Conservation (phyloP, 2,329 filamentous ascomycete genomes). For the Neonectria ditissima region DNA sequence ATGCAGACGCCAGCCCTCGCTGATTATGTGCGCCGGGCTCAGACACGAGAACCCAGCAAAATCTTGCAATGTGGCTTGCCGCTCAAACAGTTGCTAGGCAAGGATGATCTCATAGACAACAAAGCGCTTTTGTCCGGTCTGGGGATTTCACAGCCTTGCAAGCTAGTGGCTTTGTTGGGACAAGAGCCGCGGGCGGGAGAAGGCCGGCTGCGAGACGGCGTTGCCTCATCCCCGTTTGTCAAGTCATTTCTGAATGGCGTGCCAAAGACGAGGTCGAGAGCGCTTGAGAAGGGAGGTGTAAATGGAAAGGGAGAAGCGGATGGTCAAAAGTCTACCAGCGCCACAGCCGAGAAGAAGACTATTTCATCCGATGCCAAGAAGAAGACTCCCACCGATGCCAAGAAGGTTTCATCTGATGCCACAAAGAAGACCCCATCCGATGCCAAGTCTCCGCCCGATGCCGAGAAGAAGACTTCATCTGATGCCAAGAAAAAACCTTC, state of each 20-base stretch:
- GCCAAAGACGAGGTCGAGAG: background rate
- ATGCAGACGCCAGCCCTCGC: slow-evolving; percentile 4
- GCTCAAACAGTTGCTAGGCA: slow-evolving; percentile 1
- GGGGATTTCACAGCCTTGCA: background rate
- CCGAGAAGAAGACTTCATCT: background rate
- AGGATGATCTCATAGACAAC: background rate
- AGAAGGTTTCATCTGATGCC: too few relatives aligned
- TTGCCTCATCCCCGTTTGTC: background rate
- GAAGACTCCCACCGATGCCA: background rate
- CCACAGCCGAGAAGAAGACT: background rate
- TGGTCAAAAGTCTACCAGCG: background rate
- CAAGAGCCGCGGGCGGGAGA: background rate
- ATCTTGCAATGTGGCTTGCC: background rate
- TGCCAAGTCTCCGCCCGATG: too few relatives aligned
- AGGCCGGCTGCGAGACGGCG: background rate
- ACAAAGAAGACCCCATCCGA: background rate
- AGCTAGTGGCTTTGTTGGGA: background rate
- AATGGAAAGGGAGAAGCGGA: background rate
- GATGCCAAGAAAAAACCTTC: background rate
- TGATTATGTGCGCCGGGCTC: slow-evolving; percentile 5
- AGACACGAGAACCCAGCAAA: background rate
- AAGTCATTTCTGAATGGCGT: background rate
- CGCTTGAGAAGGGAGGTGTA: background rate
- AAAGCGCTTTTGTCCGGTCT: background rate
- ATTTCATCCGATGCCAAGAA: background rate